Conservation (phyloP, 2,329 filamentous ascomycete species). For the Aspergillus floridensis region DNA sequence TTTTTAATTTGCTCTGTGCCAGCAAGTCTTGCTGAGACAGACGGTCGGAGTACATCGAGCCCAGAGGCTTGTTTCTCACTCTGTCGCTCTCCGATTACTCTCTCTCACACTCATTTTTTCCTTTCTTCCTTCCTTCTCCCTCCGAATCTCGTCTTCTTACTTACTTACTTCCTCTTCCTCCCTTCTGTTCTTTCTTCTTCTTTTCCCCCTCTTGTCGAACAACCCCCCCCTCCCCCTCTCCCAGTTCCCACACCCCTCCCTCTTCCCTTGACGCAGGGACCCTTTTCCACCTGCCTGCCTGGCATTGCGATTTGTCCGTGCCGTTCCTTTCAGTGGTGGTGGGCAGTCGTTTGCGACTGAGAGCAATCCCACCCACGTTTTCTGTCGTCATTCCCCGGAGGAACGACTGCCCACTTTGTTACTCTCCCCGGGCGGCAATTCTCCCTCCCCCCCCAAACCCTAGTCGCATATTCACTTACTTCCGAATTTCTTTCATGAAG, state of each 20-base stretch:
- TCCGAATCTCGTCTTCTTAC: slow-evolving; percentile 8
- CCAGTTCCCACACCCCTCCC: slow-evolving; percentile 10
- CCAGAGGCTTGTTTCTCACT: slow-evolving; percentile 8
- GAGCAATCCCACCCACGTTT: slow-evolving; percentile 10
- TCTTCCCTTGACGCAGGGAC: slow-evolving; percentile 16
- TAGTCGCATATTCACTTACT: not conserved
- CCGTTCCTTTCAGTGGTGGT: slow-evolving; percentile 13
- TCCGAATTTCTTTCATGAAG: slow-evolving; percentile 1
- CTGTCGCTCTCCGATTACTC: slow-evolving; percentile 12
- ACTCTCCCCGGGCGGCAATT: slow-evolving; percentile 22
- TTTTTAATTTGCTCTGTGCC: not conserved
- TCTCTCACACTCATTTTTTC: slow-evolving; percentile 11
- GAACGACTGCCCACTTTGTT: slow-evolving; percentile 36
- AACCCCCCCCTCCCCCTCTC: slow-evolving; percentile 9
- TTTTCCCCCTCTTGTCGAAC: not conserved
- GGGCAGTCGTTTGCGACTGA: slow-evolving; percentile 25
- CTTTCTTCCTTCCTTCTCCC: slow-evolving; percentile 13
- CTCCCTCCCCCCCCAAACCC: slow-evolving; percentile 9
- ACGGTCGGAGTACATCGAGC: not conserved
- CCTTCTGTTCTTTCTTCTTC: slow-evolving; percentile 10
- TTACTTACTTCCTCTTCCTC: slow-evolving; percentile 10
- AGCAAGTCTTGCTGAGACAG: not conserved
- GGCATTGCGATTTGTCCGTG: slow-evolving; percentile 6
- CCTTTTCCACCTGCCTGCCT: slow-evolving; percentile 14
- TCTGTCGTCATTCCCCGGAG: slow-evolving; percentile 39